Percentiles rank a stretch among this genome's conserved stretches.
These are phyloP conservation scores for Psilocybe azurescens DNA, from an alignment of 768 basidiomycete genomes.

Conservation along the genomic window DNA sequence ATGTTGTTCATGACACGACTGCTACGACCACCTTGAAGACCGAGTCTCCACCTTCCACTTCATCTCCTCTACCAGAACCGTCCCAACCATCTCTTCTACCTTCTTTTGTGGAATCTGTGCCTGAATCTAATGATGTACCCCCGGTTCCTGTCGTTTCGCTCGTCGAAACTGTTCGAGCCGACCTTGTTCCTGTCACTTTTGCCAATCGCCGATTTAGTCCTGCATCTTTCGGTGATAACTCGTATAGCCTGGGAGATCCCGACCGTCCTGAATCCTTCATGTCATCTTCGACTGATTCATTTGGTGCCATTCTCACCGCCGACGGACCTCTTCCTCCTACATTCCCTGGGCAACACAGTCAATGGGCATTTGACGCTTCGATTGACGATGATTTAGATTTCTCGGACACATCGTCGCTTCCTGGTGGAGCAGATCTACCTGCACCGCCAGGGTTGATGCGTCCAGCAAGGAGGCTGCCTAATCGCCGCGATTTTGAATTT, in stretches of 20 bases:
- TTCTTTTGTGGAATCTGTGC: neutral
- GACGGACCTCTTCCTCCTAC: slow-evolving; percentile 38
- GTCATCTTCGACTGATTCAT: slow-evolving; percentile 57
- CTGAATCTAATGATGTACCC: neutral
- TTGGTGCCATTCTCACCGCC: slow-evolving; percentile 46
- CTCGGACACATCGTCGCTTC: slow-evolving; percentile 76
- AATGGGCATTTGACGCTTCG: slow-evolving; percentile 72
- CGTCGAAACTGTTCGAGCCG: neutral
- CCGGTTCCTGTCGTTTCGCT: neutral
- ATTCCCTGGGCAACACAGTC: slow-evolving; percentile 44
- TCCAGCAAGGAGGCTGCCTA: slow-evolving; percentile 63
- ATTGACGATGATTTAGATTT: slow-evolving; percentile 76
- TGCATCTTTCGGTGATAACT: slow-evolving; percentile 10
- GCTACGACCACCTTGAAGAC: neutral
- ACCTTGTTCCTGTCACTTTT: neutral
- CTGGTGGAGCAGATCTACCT: slow-evolving; percentile 40
- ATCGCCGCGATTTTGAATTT: slow-evolving; percentile 83
- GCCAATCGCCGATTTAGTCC: slow-evolving; percentile 4
- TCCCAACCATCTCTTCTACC: neutral
- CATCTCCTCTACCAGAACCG: neutral
- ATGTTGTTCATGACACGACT: neutral
- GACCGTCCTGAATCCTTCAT: slow-evolving; percentile 43
- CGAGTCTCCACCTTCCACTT: slow-evolving; percentile 14
- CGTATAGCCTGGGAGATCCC: slow-evolving; percentile 11
- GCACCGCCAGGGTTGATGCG: slow-evolving; percentile 61